A percentile compares a stretch with the other conserved stretches of the same genome.
These are phyloP conservation scores for Aristolochia californica DNA, from an alignment of 164 flowering plant genomes.

Conservation along the genomic window DNA sequence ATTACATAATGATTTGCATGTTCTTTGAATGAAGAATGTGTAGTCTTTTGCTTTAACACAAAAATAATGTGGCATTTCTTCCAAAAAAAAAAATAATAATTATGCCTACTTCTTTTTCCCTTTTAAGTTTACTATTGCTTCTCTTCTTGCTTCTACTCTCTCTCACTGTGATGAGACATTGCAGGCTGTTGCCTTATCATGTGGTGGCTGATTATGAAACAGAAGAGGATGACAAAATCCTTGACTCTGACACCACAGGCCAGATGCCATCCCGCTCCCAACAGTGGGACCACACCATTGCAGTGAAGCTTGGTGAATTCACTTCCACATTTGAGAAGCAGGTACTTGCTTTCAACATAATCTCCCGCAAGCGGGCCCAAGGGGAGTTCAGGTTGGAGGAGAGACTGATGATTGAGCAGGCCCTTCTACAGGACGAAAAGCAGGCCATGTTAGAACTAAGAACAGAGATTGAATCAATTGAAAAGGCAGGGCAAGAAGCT, in stretches of 20 bases:
- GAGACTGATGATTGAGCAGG: slow-evolving; percentile 90
- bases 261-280: slow-evolving; percentile 81
- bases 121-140: too few species aligned
- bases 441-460: slow-evolving; percentile 51
- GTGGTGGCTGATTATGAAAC: slow-evolving; percentile 99
- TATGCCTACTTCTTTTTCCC: too few species aligned
- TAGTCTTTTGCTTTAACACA: too few species aligned
- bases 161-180: slow-evolving; percentile 5
- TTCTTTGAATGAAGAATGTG: too few species aligned
- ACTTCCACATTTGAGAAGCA: slow-evolving; percentile 91
- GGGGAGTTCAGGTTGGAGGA: slow-evolving; percentile 95
- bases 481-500: slow-evolving; percentile 73
- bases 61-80: too few species aligned
- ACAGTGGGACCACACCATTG: slow-evolving; percentile 95
- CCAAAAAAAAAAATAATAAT: too few species aligned
- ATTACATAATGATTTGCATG: too few species aligned
- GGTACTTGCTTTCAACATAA: slow-evolving; percentile 78
- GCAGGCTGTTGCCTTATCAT: slow-evolving; percentile 89
- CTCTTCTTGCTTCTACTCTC: too few species aligned
- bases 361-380: slow-evolving; percentile 61
- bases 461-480: slow-evolving; percentile 72
- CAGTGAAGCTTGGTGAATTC: slow-evolving; percentile 80
- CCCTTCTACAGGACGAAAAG: slow-evolving; percentile 82
- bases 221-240: slow-evolving; percentile 93
- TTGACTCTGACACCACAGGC: slow-evolving; percentile 88